Evolutionary conservation across 176 grass and related monocot genomes (phyloP).

Genomic region (Pontederia crassipes): DNA sequence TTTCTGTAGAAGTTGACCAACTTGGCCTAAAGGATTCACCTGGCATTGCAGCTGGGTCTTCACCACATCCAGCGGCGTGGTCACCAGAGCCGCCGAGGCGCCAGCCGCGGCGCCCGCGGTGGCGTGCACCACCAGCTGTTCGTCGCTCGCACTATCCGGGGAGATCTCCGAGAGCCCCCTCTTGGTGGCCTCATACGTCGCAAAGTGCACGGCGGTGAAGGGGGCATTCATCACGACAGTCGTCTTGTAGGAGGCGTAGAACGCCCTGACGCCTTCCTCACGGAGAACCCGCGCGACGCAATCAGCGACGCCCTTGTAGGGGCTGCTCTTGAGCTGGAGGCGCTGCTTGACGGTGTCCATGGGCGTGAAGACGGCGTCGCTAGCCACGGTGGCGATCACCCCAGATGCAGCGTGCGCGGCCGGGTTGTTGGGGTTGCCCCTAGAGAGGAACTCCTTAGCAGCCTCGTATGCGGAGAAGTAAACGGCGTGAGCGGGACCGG

Average conservation of each 20-base stretch:
- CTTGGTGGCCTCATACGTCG: constrained; percentile 17
- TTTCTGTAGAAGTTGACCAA: neutral
- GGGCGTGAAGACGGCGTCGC: constrained; percentile 19
- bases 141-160: constrained; percentile 12
- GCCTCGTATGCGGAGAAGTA: constrained; percentile 17
- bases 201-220: constrained; percentile 18
- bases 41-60: constrained; percentile 18
- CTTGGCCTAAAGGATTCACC: constrained; percentile 1
- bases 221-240: constrained; percentile 23
- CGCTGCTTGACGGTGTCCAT: constrained; percentile 25
- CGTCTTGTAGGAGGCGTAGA: constrained; percentile 15
- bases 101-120: constrained; percentile 17
- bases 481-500: constrained; percentile 15
- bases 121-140: constrained; percentile 18
- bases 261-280: constrained; percentile 15
- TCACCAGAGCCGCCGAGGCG: constrained; percentile 9
- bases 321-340: constrained; percentile 16
- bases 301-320: constrained; percentile 19
- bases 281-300: constrained; percentile 12
- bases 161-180: constrained; percentile 8
- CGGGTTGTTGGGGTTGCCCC: constrained; percentile 9
- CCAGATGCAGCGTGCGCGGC: constrained; percentile 7
- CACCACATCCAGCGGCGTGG: constrained; percentile 18
- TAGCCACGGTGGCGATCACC: constrained; percentile 13
- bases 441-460: constrained; percentile 8